A percentile compares a stretch with the other conserved stretches of the same genome.
Evolutionary conservation across 176 grass and related monocot genomes (phyloP).

Genomic region (Luzula sylvatica): DNA sequence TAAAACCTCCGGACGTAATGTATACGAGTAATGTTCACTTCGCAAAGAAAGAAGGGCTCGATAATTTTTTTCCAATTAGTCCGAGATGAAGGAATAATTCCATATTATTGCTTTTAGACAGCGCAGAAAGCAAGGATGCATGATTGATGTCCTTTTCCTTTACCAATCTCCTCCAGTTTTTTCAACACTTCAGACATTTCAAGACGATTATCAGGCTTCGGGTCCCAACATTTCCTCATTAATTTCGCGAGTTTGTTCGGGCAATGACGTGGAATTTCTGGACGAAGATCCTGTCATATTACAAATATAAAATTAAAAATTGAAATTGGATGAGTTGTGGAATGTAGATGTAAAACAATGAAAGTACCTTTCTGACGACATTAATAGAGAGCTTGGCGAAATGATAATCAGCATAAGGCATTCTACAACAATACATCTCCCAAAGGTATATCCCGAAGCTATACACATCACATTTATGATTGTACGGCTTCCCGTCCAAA

Average conservation of each 20-base stretch:
- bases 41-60: no score
- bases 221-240: slow-evolving; percentile 75
- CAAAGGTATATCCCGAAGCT: slow-evolving; percentile 77
- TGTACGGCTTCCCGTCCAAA: slow-evolving; percentile 65
- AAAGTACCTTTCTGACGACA: slow-evolving; percentile 61
- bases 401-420: slow-evolving; percentile 65
- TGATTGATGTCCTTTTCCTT: no score
- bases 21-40: no score
- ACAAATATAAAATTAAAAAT: neutral
- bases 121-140: no score
- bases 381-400: slow-evolving; percentile 54
- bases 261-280: slow-evolving; percentile 66
- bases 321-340: neutral
- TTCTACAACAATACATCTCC: slow-evolving; percentile 88
- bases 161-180: no score
- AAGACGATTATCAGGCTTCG: no score
- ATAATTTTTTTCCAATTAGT: no score
- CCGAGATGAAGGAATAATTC: no score
- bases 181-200: no score
- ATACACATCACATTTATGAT: slow-evolving; percentile 88
- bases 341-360: neutral
- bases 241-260: slow-evolving; percentile 48
- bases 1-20: no score
- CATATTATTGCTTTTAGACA: no score
- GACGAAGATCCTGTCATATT: slow-evolving; percentile 52